Evolutionary conservation across 2,329 filamentous ascomycete species (phyloP), one percentile per base, ranked within the genome.

Genomic region (Calonectria fujianensis): DNA sequence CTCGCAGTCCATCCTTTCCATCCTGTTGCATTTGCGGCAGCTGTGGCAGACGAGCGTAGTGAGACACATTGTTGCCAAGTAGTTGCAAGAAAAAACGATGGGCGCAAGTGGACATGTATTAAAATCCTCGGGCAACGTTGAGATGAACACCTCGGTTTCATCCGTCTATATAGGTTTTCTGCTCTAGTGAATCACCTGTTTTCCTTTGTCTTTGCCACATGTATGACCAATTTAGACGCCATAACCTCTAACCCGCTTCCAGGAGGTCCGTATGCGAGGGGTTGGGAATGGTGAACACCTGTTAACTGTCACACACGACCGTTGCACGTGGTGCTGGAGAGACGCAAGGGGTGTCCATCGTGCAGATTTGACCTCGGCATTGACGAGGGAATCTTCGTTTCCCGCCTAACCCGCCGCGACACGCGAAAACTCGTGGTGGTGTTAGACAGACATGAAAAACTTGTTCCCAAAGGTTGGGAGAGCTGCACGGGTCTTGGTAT

Each of bases 391-490:
- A 11, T 39, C 24, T 14, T 20, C 10, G 35, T 29, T 41, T 63
- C 57, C 31, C 57, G 24, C 35, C 57, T 41, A 5, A 39, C 13
- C 13, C 39, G 13, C 13, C 18, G 24, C 41, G 37, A 27, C 57
- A 41, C 32, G 6, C 32, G 6, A 29, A 39, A 39, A 35, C 57
- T 37, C 54, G 35, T 61, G 54, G 57, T 24, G n/a, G 57, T 61
- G 57, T 41, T 16, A 63, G 57, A 63, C 57, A 63, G n/a, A 4
- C 37, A 41, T 31, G n/a, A 41, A 63, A 41, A 63, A 31, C 37
- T 37, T 2, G 57, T 63, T 20, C 10, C 57, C 39, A 16, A 11
- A 41, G 18, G 37, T 35, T 20, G 14, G 37, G 8, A 20, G 8
- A 41, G 27, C 18, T 39, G 24, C 35, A 9, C 35, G 18, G n/a